These are phyloP conservation scores for Lasiodiplodia hormozganensis DNA, from an alignment of 2,329 filamentous ascomycete species.

Conservation along the genomic window DNA sequence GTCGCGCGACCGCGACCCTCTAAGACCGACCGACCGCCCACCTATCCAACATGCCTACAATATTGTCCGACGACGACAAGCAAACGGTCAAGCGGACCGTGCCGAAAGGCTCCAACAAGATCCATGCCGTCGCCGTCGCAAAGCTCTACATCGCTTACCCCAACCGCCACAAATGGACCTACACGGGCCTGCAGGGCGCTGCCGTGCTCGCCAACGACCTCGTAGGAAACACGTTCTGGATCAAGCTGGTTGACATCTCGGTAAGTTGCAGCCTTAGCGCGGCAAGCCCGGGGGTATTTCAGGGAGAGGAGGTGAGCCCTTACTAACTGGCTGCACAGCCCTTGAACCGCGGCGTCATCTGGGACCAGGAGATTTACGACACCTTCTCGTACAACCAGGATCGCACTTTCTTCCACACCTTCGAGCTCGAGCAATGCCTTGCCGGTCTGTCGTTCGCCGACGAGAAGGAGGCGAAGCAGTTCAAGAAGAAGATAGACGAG, in stretches of 20 bases:
- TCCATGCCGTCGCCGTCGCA: constrained; percentile 92
- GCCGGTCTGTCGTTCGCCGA: constrained; percentile 92
- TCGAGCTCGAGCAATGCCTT: constrained; percentile 91
- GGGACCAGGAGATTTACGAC: constrained; percentile 98
- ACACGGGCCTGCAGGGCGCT: constrained; percentile 91
- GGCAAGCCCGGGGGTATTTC: constrained; percentile 30
- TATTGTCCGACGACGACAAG: constrained; percentile 92
- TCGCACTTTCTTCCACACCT: constrained; percentile 95
- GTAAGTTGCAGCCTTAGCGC: constrained; percentile 60
- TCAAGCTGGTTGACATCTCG: constrained; percentile 97
- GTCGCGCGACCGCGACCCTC: constrained; percentile 15
- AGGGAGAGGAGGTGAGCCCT: constrained; percentile 1
- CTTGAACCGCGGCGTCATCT: constrained; percentile 82
- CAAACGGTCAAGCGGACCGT: constrained; percentile 94
- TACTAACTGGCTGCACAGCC: constrained; percentile 59
- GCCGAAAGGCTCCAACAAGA: constrained; percentile 95
- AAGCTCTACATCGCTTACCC: constrained; percentile 93
- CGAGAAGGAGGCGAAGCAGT: constrained; percentile 96
- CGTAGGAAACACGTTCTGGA: constrained; percentile 94
- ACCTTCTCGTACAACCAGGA: constrained; percentile 95
- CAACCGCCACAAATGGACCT: constrained; percentile 85
- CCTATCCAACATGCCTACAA: constrained; percentile 58
- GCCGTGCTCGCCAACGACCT: constrained; percentile 90
- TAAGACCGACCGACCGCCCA: constrained; percentile 6
- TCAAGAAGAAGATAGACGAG: constrained; percentile 97